A percentile compares a stretch with the other conserved stretches of the same genome.
These are phyloP conservation scores for Fusarium buxicola DNA, from an alignment of 2,329 filamentous ascomycete genomes.

Conservation along the genomic window DNA sequence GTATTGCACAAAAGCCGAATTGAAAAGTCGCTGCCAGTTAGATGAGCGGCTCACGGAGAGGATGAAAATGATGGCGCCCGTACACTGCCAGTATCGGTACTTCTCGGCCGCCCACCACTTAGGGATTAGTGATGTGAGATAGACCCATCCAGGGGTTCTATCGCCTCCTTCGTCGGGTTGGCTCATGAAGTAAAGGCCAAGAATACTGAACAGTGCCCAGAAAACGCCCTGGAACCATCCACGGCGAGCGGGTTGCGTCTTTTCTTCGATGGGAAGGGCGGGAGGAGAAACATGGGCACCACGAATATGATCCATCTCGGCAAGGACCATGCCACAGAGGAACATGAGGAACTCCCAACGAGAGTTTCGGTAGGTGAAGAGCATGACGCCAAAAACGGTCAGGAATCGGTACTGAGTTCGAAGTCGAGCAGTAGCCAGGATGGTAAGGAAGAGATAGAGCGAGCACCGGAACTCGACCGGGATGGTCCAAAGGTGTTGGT, in stretches of 20 bases:
- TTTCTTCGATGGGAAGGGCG: slow-evolving; percentile 42
- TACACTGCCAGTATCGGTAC: slow-evolving; percentile 68
- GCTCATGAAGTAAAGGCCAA: slow-evolving; percentile 63
- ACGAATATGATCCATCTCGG: slow-evolving; percentile 65
- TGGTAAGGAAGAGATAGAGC: slow-evolving; percentile 66
- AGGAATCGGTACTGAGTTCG: slow-evolving; percentile 56
- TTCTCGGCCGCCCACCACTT: slow-evolving; percentile 60
- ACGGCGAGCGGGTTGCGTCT: slow-evolving; percentile 11
- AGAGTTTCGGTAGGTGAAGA: slow-evolving; percentile 60
- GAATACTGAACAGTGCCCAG: slow-evolving; percentile 58
- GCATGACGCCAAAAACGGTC: slow-evolving; percentile 55
- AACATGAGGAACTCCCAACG: slow-evolving; percentile 69
- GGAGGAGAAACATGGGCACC: slow-evolving; percentile 56
- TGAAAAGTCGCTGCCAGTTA: slow-evolving; percentile 63
- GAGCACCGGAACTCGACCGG: slow-evolving; percentile 70
- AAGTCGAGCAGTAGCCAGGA: slow-evolving; percentile 62
- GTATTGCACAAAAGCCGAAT: slow-evolving; percentile 63
- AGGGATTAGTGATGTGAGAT: slow-evolving; percentile 61
- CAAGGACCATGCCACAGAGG: slow-evolving; percentile 64
- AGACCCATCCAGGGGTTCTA: slow-evolving; percentile 66
- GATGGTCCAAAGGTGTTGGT: slow-evolving; percentile 72
- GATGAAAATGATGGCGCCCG: slow-evolving; percentile 65
- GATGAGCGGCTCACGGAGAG: slow-evolving; percentile 60
- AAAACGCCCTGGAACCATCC: slow-evolving; percentile 41
- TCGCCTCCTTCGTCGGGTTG: slow-evolving; percentile 53